These are phyloP conservation scores for Thymus mandschuricus DNA, from an alignment of 257 asterid genomes.

Conservation along the genomic window DNA sequence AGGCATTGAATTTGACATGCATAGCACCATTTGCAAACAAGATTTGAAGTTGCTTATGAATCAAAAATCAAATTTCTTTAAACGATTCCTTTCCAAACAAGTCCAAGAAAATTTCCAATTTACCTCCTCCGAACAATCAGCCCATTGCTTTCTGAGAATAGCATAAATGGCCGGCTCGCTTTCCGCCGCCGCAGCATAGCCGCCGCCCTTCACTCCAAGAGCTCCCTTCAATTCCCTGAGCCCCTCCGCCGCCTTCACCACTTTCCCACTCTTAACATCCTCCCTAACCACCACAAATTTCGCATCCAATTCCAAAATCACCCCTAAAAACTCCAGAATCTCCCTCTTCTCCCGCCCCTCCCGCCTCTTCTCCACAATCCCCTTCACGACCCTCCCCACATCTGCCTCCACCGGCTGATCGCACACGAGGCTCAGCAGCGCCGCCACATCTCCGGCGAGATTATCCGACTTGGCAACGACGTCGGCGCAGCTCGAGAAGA, in stretches of 20 bases:
- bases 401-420: slow-evolving; percentile 67
- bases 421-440: slow-evolving; percentile 57
- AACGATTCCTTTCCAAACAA: background rate
- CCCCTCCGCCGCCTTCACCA: slow-evolving; percentile 73
- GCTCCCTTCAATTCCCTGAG: slow-evolving; percentile 67
- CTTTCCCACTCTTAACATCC: slow-evolving; percentile 52
- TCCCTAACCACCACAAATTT: slow-evolving; percentile 54
- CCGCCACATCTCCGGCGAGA: slow-evolving; percentile 42
- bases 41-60: slow-evolving; percentile 1
- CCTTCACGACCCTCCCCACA: slow-evolving; percentile 51
- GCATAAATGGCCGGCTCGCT: slow-evolving; percentile 64
- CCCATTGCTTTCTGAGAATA: slow-evolving; percentile 71
- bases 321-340: slow-evolving; percentile 54
- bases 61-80: background rate
- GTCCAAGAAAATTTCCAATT: background rate
- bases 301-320: slow-evolving; percentile 60
- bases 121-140: slow-evolving; percentile 82
- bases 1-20: slow-evolving; percentile 1
- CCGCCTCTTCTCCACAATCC: slow-evolving; percentile 62
- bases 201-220: slow-evolving; percentile 53
- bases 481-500: slow-evolving; percentile 75
- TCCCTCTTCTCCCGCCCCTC: slow-evolving; percentile 76
- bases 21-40: slow-evolving; percentile 1
- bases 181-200: slow-evolving; percentile 41
- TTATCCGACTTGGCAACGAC: slow-evolving; percentile 65